Evolutionary conservation across 2,329 filamentous ascomycete species (phyloP).

Genomic region (Pseudogymnoascus sp.): DNA sequence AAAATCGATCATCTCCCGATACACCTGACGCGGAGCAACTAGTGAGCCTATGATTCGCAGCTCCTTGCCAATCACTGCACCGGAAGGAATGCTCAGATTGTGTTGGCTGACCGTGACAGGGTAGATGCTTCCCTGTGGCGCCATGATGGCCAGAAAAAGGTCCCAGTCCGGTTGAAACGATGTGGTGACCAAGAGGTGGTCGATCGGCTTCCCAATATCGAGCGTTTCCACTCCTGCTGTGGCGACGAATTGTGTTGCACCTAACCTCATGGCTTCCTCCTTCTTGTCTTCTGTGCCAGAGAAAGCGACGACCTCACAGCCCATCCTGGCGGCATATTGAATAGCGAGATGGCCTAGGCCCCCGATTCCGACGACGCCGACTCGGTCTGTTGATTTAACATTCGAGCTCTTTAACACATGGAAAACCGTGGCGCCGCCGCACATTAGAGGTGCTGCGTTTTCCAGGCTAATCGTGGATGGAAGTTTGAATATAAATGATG

Average conservation of each 20-base stretch:
- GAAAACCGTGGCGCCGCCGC: slow-evolving; percentile 37
- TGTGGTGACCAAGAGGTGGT: slow-evolving; percentile 26
- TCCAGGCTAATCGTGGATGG: slow-evolving; percentile 31
- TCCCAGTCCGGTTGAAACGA: slow-evolving; percentile 46
- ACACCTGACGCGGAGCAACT: slow-evolving; percentile 34
- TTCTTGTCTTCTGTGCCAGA: slow-evolving; percentile 53
- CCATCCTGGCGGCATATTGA: slow-evolving; percentile 55
- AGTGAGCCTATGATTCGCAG: slow-evolving; percentile 24
- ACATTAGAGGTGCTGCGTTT: slow-evolving; percentile 38
- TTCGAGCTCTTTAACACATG: slow-evolving; percentile 31
- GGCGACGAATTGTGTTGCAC: slow-evolving; percentile 52
- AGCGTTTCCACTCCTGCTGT: slow-evolving; percentile 33
- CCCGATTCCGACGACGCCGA: slow-evolving; percentile 45
- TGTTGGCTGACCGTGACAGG: slow-evolving; percentile 56
- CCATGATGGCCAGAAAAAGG: slow-evolving; percentile 51
- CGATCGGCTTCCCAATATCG: slow-evolving; percentile 19
- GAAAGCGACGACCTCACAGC: slow-evolving; percentile 50
- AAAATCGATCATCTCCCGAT: slow-evolving; percentile 51
- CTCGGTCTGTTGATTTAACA: slow-evolving; percentile 22
- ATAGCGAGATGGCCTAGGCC: slow-evolving; percentile 56
- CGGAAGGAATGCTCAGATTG: slow-evolving; percentile 24
- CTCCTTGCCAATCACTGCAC: slow-evolving; percentile 21
- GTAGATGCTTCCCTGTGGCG: slow-evolving; percentile 49
- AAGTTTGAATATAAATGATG: slow-evolving; percentile 33
- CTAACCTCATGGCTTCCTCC: slow-evolving; percentile 50